Conservation (phyloP, 352 stramenopile species). For the Globisporangium solare region DNA sequence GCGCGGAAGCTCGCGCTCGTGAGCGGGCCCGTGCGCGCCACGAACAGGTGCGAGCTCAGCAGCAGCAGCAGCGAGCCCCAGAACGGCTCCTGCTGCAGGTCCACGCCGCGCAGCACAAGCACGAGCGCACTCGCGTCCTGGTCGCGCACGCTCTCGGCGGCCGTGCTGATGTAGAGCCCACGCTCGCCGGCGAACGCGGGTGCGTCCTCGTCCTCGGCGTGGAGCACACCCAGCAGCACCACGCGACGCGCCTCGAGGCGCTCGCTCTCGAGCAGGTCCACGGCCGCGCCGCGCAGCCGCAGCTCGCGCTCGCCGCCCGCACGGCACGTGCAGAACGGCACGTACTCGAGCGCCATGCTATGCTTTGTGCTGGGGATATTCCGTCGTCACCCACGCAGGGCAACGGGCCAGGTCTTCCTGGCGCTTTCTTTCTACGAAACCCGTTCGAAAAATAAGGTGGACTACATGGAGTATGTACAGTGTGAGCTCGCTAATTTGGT, state of each 20-base stretch:
- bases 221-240: constrained; percentile 51
- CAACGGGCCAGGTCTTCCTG: too few relatives aligned
- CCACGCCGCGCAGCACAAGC: constrained; percentile 45
- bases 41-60: constrained; percentile 53
- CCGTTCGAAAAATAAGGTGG: too few relatives aligned
- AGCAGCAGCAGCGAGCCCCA: constrained; percentile 63
- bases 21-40: constrained; percentile 35
- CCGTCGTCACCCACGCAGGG: too few relatives aligned
- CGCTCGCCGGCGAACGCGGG: constrained; percentile 21
- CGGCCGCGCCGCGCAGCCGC: constrained; percentile 34
- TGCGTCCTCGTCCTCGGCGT: constrained; percentile 20
- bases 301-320: constrained; percentile 20
- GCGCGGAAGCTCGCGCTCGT: constrained; percentile 31
- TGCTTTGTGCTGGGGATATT: too few relatives aligned
- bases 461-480: too few relatives aligned
- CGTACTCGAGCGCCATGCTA: constrained; percentile 19
- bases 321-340: constrained; percentile 57
- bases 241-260: constrained; percentile 46
- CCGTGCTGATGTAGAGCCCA: constrained; percentile 52
- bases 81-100: constrained; percentile 41
- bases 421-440: too few relatives aligned
- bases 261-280: constrained; percentile 45
- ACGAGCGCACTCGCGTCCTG: constrained; percentile 48
- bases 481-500: too few relatives aligned
- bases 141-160: constrained; percentile 33